Evolutionary conservation across 2,329 filamentous ascomycete species (phyloP).

Genomic region (Microdochium trichocladiopsis): DNA sequence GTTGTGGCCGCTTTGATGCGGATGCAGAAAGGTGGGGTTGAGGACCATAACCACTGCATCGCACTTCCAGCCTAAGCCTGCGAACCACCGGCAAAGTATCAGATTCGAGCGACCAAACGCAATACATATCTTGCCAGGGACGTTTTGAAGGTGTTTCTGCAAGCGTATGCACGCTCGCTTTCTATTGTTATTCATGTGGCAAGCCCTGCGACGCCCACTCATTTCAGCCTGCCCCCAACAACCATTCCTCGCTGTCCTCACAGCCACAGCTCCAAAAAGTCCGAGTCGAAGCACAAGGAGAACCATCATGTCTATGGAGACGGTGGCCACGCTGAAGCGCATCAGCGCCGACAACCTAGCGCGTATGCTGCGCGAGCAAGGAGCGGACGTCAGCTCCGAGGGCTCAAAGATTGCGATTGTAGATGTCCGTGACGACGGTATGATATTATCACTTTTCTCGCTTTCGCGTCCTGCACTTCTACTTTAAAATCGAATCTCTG

Average conservation of each 20-base stretch:
- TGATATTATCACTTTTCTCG: constrained; percentile 14
- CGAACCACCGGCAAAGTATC: too few relatives aligned
- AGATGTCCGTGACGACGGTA: constrained; percentile 82
- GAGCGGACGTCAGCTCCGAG: neutral
- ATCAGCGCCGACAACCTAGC: constrained; percentile 66
- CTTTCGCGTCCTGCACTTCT: too few relatives aligned
- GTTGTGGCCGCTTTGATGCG: too few relatives aligned
- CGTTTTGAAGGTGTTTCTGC: too few relatives aligned
- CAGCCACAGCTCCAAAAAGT: neutral
- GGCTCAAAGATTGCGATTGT: constrained; percentile 61
- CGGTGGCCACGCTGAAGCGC: constrained; percentile 56
- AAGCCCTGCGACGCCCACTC: neutral
- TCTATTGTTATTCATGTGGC: neutral
- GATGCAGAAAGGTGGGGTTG: too few relatives aligned
- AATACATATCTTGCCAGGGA: too few relatives aligned
- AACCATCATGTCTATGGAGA: constrained; percentile 41
- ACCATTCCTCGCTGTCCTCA: neutral
- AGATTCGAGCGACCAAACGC: too few relatives aligned
- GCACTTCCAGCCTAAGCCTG: too few relatives aligned
- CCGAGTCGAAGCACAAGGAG: neutral
- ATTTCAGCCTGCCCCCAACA: neutral
- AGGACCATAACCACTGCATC: too few relatives aligned
- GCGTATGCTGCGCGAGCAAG: constrained; percentile 38
- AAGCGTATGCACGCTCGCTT: too few relatives aligned
- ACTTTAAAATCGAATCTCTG: too few relatives aligned